Evolutionary conservation across 2,329 filamentous ascomycete genomes (phyloP).

Genomic region (Trichoderma polysporum): DNA sequence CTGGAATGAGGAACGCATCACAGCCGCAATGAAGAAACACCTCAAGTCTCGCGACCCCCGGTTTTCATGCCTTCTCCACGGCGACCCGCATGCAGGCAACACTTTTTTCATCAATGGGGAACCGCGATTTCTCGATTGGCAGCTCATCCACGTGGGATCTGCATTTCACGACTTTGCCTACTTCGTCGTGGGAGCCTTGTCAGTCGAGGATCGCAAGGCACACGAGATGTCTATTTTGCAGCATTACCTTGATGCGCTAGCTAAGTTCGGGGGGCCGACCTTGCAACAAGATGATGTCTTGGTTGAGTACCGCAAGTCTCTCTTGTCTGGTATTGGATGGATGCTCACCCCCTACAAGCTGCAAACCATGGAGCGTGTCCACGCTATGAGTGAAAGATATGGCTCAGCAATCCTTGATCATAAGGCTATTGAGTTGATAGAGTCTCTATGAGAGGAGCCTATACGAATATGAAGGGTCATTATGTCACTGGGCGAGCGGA

Average conservation of each 20-base stretch:
- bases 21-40: constrained; percentile 6
- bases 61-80: constrained; percentile 1
- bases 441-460: not conserved
- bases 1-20: constrained; percentile 10
- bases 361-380: not conserved
- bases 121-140: constrained; percentile 4
- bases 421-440: not conserved
- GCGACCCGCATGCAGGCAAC: not conserved
- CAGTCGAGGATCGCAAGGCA: not conserved
- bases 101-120: not conserved
- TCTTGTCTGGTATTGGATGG: not conserved
- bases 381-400: constrained; percentile 7
- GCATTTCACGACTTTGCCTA: constrained; percentile 4
- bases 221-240: not conserved
- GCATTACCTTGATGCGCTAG: not conserved
- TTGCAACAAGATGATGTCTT: not conserved
- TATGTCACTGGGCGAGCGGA: not conserved
- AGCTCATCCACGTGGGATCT: constrained; percentile 3
- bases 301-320: constrained; percentile 1
- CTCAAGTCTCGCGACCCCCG: not conserved
- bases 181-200: not conserved
- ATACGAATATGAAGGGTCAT: not conserved
- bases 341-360: constrained; percentile 7
- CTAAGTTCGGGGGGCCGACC: not conserved
- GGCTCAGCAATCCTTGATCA: not conserved